These are phyloP conservation scores for Leccinum ochraceum DNA, from an alignment of 768 basidiomycete species.

Conservation along the genomic window DNA sequence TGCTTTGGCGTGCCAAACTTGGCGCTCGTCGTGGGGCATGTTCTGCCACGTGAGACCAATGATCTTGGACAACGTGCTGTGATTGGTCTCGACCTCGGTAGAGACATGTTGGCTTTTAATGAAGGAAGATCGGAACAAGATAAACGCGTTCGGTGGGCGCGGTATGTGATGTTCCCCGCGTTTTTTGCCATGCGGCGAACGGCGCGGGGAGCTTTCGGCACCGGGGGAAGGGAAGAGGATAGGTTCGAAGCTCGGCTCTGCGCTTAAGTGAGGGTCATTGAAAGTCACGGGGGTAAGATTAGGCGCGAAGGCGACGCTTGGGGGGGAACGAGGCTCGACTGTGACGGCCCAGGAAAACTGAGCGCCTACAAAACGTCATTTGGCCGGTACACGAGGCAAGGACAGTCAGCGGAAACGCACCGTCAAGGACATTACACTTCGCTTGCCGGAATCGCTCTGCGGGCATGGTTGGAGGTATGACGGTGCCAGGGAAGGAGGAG, in stretches of 20 bases:
- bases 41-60: constrained; percentile 84
- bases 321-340: constrained; percentile 40
- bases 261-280: constrained; percentile 44
- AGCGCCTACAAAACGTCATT: constrained; percentile 33
- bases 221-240: constrained; percentile 59
- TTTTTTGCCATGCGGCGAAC: constrained; percentile 63
- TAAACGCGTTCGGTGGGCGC: constrained; percentile 84
- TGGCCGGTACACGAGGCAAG: constrained; percentile 8
- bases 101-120: constrained; percentile 79
- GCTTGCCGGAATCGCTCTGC: constrained; percentile 42
- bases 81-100: constrained; percentile 76
- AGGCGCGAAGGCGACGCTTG: constrained; percentile 55
- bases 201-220: constrained; percentile 38
- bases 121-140: constrained; percentile 82
- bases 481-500: constrained; percentile 14
- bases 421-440: constrained; percentile 37
- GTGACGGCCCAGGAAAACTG: constrained; percentile 50
- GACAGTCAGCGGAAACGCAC: constrained; percentile 27
- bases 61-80: constrained; percentile 82
- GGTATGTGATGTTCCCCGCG: constrained; percentile 77
- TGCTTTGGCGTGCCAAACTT: constrained; percentile 78
- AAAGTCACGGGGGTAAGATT: constrained; percentile 60
- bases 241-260: constrained; percentile 42
- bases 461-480: constrained; percentile 44
- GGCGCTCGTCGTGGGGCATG: constrained; percentile 71